These are phyloP conservation scores for Crithidia fasciculata DNA, from an alignment of 208 protist species.

Conservation along the genomic window DNA sequence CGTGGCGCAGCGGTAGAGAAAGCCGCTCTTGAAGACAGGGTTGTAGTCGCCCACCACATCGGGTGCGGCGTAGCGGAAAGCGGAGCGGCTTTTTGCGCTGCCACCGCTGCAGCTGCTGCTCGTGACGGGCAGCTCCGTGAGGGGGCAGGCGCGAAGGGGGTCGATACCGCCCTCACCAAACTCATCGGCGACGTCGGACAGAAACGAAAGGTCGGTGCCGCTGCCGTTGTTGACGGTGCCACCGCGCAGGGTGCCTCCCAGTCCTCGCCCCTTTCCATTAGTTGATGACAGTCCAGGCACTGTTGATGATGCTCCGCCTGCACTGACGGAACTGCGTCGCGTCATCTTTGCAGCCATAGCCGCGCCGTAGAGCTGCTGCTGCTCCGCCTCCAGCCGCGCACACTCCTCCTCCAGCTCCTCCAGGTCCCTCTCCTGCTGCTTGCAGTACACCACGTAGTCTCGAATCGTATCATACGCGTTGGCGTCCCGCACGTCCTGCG, in stretches of 20 bases:
- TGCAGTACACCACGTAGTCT: constrained; percentile 35
- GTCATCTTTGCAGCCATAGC: constrained; percentile 14
- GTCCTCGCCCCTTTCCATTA: no score
- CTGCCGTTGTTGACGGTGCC: no score
- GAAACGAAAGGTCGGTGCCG: no score
- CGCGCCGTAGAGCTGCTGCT: constrained; percentile 29
- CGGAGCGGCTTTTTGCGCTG: background rate
- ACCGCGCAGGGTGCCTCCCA: no score
- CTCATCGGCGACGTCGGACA: constrained; percentile 40
- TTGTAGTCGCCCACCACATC: constrained; percentile 24
- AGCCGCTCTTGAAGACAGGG: constrained; percentile 35
- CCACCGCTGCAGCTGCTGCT: background rate
- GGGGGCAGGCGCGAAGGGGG: constrained; percentile 33
- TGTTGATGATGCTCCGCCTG: no score
- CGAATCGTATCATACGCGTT: constrained; percentile 38
- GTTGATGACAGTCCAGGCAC: no score
- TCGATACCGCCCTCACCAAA: constrained; percentile 60
- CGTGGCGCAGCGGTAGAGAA: constrained; percentile 53
- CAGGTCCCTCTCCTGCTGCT: constrained; percentile 39
- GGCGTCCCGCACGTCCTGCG: constrained; percentile 19
- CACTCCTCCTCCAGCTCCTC: constrained; percentile 11
- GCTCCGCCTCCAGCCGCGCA: constrained; percentile 34
- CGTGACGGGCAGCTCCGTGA: constrained; percentile 2
- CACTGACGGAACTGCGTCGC: constrained; percentile 5
- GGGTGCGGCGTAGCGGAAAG: constrained; percentile 34